Percentiles rank a stretch among this genome's conserved stretches.
These are phyloP conservation scores for Cytospora mali DNA, from an alignment of 2,329 filamentous ascomycete species.

Conservation along the genomic window DNA sequence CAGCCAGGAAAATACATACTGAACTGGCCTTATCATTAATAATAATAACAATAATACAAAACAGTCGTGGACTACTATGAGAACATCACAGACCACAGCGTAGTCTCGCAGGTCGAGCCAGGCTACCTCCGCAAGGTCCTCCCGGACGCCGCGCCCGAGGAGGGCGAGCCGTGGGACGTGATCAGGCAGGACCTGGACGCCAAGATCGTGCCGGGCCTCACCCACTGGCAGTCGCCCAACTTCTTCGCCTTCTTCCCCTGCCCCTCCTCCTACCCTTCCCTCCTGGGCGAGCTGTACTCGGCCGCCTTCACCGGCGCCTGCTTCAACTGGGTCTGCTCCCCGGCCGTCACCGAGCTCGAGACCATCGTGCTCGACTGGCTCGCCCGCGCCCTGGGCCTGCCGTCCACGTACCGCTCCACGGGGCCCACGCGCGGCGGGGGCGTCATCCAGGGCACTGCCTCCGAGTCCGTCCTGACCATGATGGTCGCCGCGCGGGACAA, in stretches of 20 bases:
- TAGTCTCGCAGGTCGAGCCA: slow-evolving; percentile 77
- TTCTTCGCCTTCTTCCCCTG: slow-evolving; percentile 97
- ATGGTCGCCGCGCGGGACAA: slow-evolving; percentile 87
- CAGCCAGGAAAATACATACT: slow-evolving; percentile 16
- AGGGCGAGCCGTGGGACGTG: slow-evolving; percentile 72
- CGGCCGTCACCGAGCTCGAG: slow-evolving; percentile 90
- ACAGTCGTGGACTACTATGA: slow-evolving; percentile 84
- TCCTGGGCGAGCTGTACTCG: slow-evolving; percentile 91
- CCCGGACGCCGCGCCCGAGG: slow-evolving; percentile 64
- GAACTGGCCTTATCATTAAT: background rate
- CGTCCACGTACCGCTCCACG: slow-evolving; percentile 72
- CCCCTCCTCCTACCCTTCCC: slow-evolving; percentile 77
- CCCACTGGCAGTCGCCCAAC: slow-evolving; percentile 90
- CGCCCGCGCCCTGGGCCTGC: slow-evolving; percentile 73
- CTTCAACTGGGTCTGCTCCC: slow-evolving; percentile 97
- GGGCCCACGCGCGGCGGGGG: slow-evolving; percentile 76
- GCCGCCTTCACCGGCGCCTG: slow-evolving; percentile 86
- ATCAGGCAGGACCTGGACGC: slow-evolving; percentile 83
- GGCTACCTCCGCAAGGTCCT: slow-evolving; percentile 84
- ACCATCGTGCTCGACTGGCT: slow-evolving; percentile 93
- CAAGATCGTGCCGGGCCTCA: slow-evolving; percentile 89
- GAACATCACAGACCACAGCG: slow-evolving; percentile 67
- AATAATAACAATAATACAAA: background rate
- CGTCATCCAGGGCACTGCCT: slow-evolving; percentile 91
- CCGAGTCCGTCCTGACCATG: slow-evolving; percentile 82